These are phyloP conservation scores for Talaromyces funiculosus DNA, from an alignment of 2,329 filamentous ascomycete species.

Conservation along the genomic window DNA sequence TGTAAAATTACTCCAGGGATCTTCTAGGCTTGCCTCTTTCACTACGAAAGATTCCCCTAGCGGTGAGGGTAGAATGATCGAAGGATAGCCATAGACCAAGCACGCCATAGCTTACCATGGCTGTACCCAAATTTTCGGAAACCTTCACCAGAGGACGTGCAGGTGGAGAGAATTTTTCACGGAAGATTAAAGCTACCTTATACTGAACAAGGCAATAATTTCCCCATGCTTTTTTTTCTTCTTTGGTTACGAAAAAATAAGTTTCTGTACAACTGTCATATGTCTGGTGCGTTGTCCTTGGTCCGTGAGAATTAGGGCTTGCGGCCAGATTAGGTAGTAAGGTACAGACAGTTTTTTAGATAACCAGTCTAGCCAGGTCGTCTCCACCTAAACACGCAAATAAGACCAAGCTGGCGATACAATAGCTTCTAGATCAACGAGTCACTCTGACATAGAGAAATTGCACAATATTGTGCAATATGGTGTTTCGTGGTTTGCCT, in stretches of 20 bases:
- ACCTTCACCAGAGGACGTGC: background rate
- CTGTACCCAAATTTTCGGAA: background rate
- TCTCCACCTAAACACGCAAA: background rate
- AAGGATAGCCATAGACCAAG: background rate
- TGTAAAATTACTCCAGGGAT: background rate
- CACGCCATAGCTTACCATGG: constrained; percentile 1
- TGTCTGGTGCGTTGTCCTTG: background rate
- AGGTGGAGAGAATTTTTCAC: background rate
- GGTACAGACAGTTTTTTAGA: background rate
- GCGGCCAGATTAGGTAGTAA: background rate
- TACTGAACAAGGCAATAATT: background rate
- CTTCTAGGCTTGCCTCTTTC: background rate
- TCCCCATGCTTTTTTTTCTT: background rate
- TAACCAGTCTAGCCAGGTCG: background rate
- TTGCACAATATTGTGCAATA: background rate
- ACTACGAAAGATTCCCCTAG: background rate
- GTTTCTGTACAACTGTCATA: background rate
- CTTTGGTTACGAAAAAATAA: background rate
- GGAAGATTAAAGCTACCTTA: background rate
- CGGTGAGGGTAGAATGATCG: background rate
- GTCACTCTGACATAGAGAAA: background rate
- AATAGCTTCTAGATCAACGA: too few relatives aligned
- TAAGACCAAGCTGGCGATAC: background rate
- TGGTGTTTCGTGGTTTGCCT: constrained; percentile 1
- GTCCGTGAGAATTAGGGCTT: background rate